Evolutionary conservation across 2,329 filamentous ascomycete genomes (phyloP).

Genomic region (Colletotrichum cuscutae): DNA sequence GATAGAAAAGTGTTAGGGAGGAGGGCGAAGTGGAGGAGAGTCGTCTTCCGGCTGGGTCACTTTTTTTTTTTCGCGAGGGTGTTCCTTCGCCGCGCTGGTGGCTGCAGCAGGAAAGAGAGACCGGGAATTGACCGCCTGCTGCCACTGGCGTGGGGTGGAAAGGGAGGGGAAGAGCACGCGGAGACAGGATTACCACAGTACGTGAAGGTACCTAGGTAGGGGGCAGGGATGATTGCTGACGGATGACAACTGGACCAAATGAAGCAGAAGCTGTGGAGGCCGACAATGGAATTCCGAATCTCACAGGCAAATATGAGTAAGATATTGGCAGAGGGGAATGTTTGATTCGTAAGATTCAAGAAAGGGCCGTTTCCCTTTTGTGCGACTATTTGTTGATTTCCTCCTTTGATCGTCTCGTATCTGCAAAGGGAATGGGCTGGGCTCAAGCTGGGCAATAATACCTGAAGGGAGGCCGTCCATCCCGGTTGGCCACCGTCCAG

Average conservation of each 20-base stretch:
- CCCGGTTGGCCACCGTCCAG: neutral
- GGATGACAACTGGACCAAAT: neutral
- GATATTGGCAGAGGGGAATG: neutral
- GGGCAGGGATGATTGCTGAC: neutral
- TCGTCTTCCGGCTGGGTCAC: constrained; percentile 19
- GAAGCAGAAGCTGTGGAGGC: neutral
- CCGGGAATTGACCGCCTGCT: constrained; percentile 22
- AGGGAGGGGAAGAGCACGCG: neutral
- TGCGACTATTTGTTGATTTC: constrained; percentile 15
- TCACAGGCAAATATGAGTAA: neutral
- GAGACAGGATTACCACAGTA: neutral
- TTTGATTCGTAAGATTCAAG: neutral
- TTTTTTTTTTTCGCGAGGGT: neutral
- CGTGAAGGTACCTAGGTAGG: no score
- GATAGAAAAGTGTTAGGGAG: constrained; percentile 14
- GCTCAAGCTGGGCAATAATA: constrained; percentile 6
- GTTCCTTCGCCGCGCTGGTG: neutral
- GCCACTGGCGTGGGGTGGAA: constrained; percentile 13
- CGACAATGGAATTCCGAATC: neutral
- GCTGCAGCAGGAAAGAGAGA: neutral
- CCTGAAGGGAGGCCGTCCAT: constrained; percentile 11
- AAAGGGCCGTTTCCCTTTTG: constrained; percentile 15
- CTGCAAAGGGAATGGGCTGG: constrained; percentile 18
- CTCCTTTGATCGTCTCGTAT: constrained; percentile 7
- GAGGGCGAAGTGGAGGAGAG: constrained; percentile 28